Base-by-base conservation (phyloP, 108 stramenopile genomes). In the Epipyxis sp. region DNA sequence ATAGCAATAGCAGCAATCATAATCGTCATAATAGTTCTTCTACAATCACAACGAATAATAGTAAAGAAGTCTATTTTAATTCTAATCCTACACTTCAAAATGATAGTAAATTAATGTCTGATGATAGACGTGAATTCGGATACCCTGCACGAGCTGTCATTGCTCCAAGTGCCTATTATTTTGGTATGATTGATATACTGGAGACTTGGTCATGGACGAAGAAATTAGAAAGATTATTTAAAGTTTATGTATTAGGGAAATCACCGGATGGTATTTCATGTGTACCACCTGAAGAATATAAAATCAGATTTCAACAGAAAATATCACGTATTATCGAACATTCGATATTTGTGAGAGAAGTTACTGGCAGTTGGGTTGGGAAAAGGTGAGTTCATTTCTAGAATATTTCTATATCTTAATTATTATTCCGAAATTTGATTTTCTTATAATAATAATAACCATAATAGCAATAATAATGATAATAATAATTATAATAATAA, bases 111-210 rank as follows among this genome's bases (percentile, higher is more conserved):
- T 16, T 6, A 10, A 32, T 6, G 34, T 10, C 3, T 3, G 61
- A 65, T 37, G 27, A 65, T 6, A 16, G 54, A 16, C 25, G 20
- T 16, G n/a, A n/a, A n/a, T n/a, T n/a, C n/a, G 46, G 46, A 50
- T 65, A 65, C 25, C 61, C 61, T 32, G 61, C 61, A 1, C 13
- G 44, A 1, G 44, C 69, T 29, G 78, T 82, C 3, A 77, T 69
- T 2, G 77, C 58, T 25, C 82, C 82, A 41, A 40, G 57, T 34
- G 29, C 62, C 46, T 77, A 78, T 59, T 82, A 78, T 59, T 77
- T 82, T 46, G 82, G 82, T 0, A 25, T 82, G 2, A 82, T 82
- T 59, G 82, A 82, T 59, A 79, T 82, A 27, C 65, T 82, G 41
- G 77, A 82, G 82, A 42, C 30, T 32, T 82, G 59, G 76, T 69